Evolutionary conservation across 2,329 filamentous ascomycete genomes (phyloP).

Genomic region (Sporothrix brasiliensis): DNA sequence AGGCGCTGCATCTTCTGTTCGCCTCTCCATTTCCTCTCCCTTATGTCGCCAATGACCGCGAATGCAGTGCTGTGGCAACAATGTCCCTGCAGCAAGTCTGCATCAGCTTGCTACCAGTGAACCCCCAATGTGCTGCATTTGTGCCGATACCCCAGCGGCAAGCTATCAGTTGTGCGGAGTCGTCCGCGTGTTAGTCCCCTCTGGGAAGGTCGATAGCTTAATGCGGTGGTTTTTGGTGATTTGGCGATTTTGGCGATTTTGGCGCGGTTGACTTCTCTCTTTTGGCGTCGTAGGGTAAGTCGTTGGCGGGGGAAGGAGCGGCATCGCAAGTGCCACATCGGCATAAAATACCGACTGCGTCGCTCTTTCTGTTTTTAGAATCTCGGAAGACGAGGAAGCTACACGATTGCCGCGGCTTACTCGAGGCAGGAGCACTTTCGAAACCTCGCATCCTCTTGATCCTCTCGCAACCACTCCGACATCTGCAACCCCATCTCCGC

Average conservation of each 20-base stretch:
- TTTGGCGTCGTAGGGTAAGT: neutral
- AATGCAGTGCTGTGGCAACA: neutral
- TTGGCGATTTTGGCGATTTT: slow-evolving; percentile 1
- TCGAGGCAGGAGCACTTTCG: too few relatives aligned
- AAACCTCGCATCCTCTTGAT: neutral
- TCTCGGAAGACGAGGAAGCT: neutral
- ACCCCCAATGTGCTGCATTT: too few relatives aligned
- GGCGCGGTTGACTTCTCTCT: neutral
- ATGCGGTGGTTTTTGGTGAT: neutral
- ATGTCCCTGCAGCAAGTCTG: slow-evolving; percentile 4
- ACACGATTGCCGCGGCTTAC: neutral
- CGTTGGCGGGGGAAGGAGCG: neutral
- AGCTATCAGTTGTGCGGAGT: slow-evolving; percentile 29
- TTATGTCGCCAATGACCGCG: slow-evolving; percentile 17
- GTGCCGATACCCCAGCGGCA: slow-evolving; percentile 13
- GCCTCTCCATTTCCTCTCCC: neutral
- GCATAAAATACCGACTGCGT: slow-evolving; percentile 14
- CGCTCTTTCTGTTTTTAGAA: neutral
- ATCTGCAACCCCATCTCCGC: neutral
- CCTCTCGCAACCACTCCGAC: neutral
- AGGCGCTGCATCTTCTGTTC: neutral
- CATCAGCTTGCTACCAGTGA: too few relatives aligned
- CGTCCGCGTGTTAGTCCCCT: slow-evolving; percentile 22
- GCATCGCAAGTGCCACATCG: slow-evolving; percentile 15
- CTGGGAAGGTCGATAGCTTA: slow-evolving; percentile 29